These are phyloP conservation scores for Bromus sterilis DNA, from an alignment of 176 grass and related monocot species.

Conservation along the genomic window DNA sequence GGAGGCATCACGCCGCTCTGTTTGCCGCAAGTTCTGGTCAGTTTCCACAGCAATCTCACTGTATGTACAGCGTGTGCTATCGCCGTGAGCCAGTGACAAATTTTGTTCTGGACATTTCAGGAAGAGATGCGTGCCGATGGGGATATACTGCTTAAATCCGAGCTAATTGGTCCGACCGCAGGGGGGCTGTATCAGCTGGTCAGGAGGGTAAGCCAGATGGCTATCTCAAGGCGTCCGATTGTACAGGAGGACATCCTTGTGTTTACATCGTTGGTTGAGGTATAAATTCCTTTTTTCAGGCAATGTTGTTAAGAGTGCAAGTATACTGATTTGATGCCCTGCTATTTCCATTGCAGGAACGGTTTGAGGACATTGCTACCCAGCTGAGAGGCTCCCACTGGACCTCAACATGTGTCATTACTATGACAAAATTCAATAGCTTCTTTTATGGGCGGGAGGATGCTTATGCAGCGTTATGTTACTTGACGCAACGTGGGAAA, in stretches of 20 bases:
- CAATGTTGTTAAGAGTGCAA: background rate
- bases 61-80: background rate
- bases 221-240: slow-evolving; percentile 26
- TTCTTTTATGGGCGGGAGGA: slow-evolving; percentile 31
- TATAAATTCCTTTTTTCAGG: background rate
- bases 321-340: background rate
- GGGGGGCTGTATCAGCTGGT: slow-evolving; percentile 40
- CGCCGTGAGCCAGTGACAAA: background rate
- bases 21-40: slow-evolving; percentile 56
- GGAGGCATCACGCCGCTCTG: slow-evolving; percentile 58
- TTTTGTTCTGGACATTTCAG: slow-evolving; percentile 19
- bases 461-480: slow-evolving; percentile 33
- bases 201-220: slow-evolving; percentile 35
- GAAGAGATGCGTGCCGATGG: slow-evolving; percentile 60
- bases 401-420: slow-evolving; percentile 53
- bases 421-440: slow-evolving; percentile 45
- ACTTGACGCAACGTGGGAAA: slow-evolving; percentile 33
- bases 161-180: slow-evolving; percentile 49
- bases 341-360: slow-evolving; percentile 33
- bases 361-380: slow-evolving; percentile 24
- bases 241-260: slow-evolving; percentile 41
- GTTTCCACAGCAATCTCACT: background rate
- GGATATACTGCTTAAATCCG: slow-evolving; percentile 53
- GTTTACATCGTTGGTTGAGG: slow-evolving; percentile 51
- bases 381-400: slow-evolving; percentile 44